Percentiles rank a stretch among this genome's conserved stretches.
Conservation (phyloP, 257 asterid species). For the Nicotiana sylvestris region DNA sequence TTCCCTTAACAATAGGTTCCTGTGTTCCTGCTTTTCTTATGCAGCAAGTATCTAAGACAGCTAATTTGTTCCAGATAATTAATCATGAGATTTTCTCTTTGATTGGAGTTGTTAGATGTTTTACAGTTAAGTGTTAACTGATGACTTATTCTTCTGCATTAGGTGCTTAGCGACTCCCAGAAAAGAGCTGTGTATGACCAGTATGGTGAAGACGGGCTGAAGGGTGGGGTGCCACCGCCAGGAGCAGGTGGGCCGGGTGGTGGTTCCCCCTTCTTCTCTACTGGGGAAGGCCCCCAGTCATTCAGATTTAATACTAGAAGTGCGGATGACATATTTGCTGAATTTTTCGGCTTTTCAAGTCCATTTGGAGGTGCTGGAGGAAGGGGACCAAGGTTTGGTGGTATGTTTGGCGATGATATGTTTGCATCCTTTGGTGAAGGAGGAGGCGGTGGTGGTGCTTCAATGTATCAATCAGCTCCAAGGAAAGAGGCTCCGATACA, state of each 20-base stretch:
- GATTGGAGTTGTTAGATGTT: background rate
- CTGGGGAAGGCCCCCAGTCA: slow-evolving; percentile 34
- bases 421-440: slow-evolving; percentile 25
- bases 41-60: background rate
- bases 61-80: background rate
- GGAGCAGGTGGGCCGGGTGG: slow-evolving; percentile 32
- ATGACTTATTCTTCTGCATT: background rate
- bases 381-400: slow-evolving; percentile 23
- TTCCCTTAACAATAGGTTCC: too few species aligned
- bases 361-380: slow-evolving; percentile 37
- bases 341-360: slow-evolving; percentile 32
- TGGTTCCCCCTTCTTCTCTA: slow-evolving; percentile 27
- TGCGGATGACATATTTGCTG: slow-evolving; percentile 47
- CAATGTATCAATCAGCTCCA: slow-evolving; percentile 25
- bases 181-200: slow-evolving; percentile 41
- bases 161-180: slow-evolving; percentile 50
- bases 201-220: slow-evolving; percentile 48
- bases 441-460: slow-evolving; percentile 27
- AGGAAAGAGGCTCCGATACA: slow-evolving; percentile 31
- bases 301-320: slow-evolving; percentile 40
- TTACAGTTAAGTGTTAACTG: background rate
- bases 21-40: background rate
- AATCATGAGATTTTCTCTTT: background rate
- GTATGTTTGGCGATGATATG: slow-evolving; percentile 25
- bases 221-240: slow-evolving; percentile 40